phyloP scores from a whole-genome alignment of 306 rosid genomes.

The Sophora flavescens region DNA sequence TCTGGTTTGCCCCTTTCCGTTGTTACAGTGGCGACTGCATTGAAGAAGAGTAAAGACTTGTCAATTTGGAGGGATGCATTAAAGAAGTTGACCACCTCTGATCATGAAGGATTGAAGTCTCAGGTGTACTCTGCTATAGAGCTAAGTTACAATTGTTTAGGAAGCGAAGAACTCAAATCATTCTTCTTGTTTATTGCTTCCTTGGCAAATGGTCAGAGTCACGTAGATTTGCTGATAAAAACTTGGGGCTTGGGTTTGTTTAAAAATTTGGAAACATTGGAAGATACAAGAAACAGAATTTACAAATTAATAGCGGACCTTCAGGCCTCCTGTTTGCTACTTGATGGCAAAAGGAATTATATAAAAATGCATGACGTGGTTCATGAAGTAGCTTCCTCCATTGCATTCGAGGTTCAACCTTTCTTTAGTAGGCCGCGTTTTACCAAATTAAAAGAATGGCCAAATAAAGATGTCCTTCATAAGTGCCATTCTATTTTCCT shows the following conservation, averaged over 20 bases:
- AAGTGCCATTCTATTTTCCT: not conserved
- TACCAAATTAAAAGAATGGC: not conserved
- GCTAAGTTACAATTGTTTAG: not conserved
- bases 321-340: not conserved
- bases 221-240: no score
- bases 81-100: not conserved
- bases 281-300: no score
- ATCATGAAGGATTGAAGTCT: not conserved
- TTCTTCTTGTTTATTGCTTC: constrained; percentile 35
- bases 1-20: constrained; percentile 41
- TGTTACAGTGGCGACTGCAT: constrained; percentile 1
- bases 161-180: not conserved
- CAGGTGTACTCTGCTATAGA: not conserved
- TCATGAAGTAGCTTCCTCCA: not conserved
- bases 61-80: constrained; percentile 5
- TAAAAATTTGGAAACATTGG: no score
- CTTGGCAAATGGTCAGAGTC: not conserved
- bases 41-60: no score
- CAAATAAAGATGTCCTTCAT: not conserved
- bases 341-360: not conserved
- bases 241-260: no score
- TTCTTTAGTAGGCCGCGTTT: not conserved
- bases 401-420: not conserved
- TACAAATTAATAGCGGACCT: not conserved
- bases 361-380: not conserved